Conservation (phyloP, 371 early-diverging fungal species). For the Actinomortierella ambigua region DNA sequence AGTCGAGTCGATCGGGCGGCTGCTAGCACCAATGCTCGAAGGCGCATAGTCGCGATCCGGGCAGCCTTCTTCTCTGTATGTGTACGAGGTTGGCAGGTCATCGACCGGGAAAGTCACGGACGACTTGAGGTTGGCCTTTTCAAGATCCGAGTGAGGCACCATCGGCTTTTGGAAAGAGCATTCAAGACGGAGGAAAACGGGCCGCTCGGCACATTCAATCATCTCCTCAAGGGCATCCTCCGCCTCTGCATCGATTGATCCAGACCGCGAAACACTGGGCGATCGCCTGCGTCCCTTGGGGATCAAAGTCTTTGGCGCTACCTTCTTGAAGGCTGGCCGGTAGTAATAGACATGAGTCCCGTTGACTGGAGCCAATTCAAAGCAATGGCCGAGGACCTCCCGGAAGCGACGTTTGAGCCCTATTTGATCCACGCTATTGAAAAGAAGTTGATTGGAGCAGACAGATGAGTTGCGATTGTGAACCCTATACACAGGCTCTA, state of each 20-base stretch:
- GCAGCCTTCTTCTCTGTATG: conserved; percentile 30
- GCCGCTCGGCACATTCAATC: conserved; percentile 62
- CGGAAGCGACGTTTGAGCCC: conserved; percentile 60
- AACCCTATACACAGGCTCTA: neutral
- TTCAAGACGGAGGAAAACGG: conserved; percentile 70
- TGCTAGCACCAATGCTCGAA: conserved; percentile 61
- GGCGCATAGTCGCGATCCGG: conserved; percentile 62
- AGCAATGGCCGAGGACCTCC: conserved; percentile 64
- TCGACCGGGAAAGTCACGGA: conserved; percentile 58
- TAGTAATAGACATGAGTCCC: conserved; percentile 68
- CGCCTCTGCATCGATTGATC: conserved; percentile 50
- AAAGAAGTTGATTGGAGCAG: neutral
- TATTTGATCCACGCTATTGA: conserved; percentile 49
- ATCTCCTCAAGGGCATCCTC: conserved; percentile 58
- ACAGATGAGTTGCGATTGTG: conserved; percentile 11
- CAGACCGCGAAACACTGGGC: conserved; percentile 39
- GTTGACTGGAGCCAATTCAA: conserved; percentile 62
- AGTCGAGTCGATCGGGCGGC: conserved; percentile 70
- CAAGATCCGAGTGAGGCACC: conserved; percentile 41
- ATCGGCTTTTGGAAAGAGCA: conserved; percentile 61
- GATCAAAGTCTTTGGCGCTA: conserved; percentile 42
- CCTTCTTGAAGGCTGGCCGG: conserved; percentile 61
- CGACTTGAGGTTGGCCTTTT: conserved; percentile 33
- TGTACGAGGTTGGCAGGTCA: conserved; percentile 58
- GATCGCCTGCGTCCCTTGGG: conserved; percentile 33